Conservation (phyloP, 768 basidiomycete species). For the Pulveroboletus sp. region DNA sequence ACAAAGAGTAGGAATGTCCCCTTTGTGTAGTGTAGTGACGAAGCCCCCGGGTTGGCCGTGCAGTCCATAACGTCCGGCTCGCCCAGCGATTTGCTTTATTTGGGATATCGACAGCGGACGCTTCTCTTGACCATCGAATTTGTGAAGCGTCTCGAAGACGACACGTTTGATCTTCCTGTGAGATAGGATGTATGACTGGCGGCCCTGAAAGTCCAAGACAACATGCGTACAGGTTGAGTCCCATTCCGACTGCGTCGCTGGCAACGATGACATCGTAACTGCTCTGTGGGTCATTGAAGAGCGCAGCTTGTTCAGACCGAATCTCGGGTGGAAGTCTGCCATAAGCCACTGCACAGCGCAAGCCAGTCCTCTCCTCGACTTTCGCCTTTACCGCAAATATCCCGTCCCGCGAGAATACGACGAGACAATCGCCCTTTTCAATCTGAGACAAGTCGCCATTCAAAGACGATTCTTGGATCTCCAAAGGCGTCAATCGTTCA, state of each 20-base stretch:
- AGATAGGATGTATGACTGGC: not conserved
- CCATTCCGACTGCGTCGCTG: constrained; percentile 96
- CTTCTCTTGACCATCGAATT: constrained; percentile 51
- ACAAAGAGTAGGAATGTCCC: constrained; percentile 59
- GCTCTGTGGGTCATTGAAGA: constrained; percentile 85
- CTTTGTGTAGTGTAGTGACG: constrained; percentile 63
- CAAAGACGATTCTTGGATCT: constrained; percentile 60
- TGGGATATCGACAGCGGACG: constrained; percentile 61
- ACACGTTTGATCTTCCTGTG: constrained; percentile 86
- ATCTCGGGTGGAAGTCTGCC: constrained; percentile 90
- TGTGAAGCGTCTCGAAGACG: constrained; percentile 66
- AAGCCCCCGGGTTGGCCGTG: constrained; percentile 55
- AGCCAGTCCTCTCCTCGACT: constrained; percentile 66
- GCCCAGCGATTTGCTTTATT: constrained; percentile 91
- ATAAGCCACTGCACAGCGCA: constrained; percentile 89
- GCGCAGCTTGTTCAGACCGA: constrained; percentile 82
- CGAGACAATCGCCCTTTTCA: constrained; percentile 82
- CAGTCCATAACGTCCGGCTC: constrained; percentile 85
- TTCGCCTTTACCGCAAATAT: constrained; percentile 75
- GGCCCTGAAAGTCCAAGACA: not conserved
- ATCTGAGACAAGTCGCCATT: constrained; percentile 56
- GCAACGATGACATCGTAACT: constrained; percentile 87
- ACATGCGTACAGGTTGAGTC: constrained; percentile 79
- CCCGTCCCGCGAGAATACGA: constrained; percentile 70
- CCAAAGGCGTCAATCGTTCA: constrained; percentile 82